Evolutionary conservation across 345 rosid genomes (phyloP).

Genomic region (Corymbia maculata): DNA sequence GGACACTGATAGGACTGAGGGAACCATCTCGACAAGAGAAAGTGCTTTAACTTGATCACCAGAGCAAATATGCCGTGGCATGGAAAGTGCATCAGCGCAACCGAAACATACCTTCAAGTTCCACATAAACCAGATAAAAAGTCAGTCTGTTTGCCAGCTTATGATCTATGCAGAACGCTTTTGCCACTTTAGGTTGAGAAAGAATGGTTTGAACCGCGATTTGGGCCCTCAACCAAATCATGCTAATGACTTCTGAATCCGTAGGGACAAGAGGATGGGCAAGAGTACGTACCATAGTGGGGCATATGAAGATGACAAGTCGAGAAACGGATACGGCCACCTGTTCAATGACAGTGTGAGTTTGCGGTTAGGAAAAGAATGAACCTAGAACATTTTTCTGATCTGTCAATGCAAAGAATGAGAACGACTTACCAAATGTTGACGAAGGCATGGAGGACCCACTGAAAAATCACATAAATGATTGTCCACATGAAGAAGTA

Average conservation of each 20-base stretch:
- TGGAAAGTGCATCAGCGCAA: constrained; percentile 82
- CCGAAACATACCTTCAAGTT: constrained; percentile 65
- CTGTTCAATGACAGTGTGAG: constrained; percentile 25
- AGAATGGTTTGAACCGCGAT: not conserved
- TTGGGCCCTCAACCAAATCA: not conserved
- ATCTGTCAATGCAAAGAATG: not conserved
- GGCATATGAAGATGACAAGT: constrained; percentile 76
- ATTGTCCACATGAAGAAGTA: constrained; percentile 86
- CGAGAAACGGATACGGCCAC: constrained; percentile 99
- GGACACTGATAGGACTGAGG: constrained; percentile 56
- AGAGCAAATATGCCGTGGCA: constrained; percentile 65
- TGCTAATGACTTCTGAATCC: not conserved
- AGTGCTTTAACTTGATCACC: constrained; percentile 64
- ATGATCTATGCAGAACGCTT: not conserved
- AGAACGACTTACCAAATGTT: not conserved
- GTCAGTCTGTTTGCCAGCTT: not conserved
- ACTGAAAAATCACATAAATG: constrained; percentile 66
- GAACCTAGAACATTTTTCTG: not conserved
- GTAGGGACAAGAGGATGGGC: not conserved
- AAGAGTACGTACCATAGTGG: constrained; percentile 63
- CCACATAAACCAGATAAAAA: not conserved
- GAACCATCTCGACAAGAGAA: constrained; percentile 60
- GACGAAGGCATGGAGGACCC: constrained; percentile 68
- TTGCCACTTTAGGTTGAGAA: not conserved
- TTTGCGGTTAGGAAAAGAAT: not conserved